phyloP scores from a whole-genome alignment of 768 basidiomycete genomes.

The Naematelia encephala region DNA sequence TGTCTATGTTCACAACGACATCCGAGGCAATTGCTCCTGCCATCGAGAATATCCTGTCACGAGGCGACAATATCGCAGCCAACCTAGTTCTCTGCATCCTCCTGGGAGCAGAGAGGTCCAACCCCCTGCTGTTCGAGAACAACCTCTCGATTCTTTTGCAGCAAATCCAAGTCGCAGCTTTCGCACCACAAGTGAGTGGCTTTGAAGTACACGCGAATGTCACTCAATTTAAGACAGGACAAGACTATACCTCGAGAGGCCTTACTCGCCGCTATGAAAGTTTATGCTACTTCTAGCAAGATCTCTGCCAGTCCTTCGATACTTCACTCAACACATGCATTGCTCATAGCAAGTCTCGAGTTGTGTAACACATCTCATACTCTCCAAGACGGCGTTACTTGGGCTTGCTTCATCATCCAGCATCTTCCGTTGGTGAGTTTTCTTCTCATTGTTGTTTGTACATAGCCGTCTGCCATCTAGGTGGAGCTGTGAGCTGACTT shows the following conservation, averaged over 20 bases:
- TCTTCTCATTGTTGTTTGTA: not conserved
- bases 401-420: constrained; percentile 37
- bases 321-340: constrained; percentile 27
- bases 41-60: constrained; percentile 26
- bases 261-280: constrained; percentile 25
- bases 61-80: constrained; percentile 20
- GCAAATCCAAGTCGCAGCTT: constrained; percentile 35
- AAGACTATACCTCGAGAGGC: constrained; percentile 26
- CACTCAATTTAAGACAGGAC: constrained; percentile 14
- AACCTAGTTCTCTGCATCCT: constrained; percentile 32
- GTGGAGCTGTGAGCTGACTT: not conserved
- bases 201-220: not conserved
- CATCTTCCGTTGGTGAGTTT: constrained; percentile 40
- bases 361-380: constrained; percentile 13
- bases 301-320: constrained; percentile 19
- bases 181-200: constrained; percentile 18
- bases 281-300: constrained; percentile 28
- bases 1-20: constrained; percentile 32
- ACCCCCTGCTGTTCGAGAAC: constrained; percentile 21
- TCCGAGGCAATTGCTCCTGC: constrained; percentile 28
- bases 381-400: constrained; percentile 19
- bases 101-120: constrained; percentile 29
- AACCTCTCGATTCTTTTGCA: constrained; percentile 29
- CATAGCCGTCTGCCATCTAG: not conserved
- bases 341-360: constrained; percentile 29